Base-by-base conservation (phyloP, 805 yeast species). In the Suhomyces faveliae region DNA sequence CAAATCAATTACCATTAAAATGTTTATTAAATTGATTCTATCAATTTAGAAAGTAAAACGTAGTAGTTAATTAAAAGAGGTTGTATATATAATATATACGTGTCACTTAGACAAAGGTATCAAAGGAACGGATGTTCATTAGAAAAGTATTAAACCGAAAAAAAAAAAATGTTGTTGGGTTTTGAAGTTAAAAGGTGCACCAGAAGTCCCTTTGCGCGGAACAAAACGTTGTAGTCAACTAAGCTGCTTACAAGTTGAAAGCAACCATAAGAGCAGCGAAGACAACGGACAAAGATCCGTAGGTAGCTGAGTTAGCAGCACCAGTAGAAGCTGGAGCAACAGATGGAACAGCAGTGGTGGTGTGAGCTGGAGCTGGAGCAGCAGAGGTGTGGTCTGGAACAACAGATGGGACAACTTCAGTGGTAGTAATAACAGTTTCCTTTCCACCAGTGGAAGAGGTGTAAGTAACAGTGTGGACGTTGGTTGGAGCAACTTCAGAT, bases 271-370 rank as follows among this genome's bases (percentile, higher is more conserved):
- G 35, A 42, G 47, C 54, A 27, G 50, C 53, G 9, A 43, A 29
- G 17, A 47, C 38, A 24, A 50, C 53, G 25, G 49, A 50, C 13
- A 47, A 23, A 21, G 53, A 49, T 11, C 42, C 47, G 17, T 50
- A 48, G 7, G 45, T 42, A 22, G 42, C 43, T n/a, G 22, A 21
- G 17, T 42, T 35, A 37, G 25, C 46, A 41, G 43, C 56, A 35
- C 50, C 48, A 37, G 46, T 48, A 3, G 13, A 41, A 8, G 49
- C 47, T 19, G 40, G 38, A 35, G 45, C 46, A 42, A 47, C 48
- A n/a, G 42, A 23, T 40, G 54, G 51, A 8, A 46, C 42, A 39
- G 45, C 24, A 25, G 39, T n/a, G n/a, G n/a, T 11, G 44, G 37
- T 4, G 49, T 17, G 35, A 15, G 40, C 43, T 15, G 46, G 35